Conservation (phyloP, 2,329 filamentous ascomycete species). For the Apiospora phragmitis region DNA sequence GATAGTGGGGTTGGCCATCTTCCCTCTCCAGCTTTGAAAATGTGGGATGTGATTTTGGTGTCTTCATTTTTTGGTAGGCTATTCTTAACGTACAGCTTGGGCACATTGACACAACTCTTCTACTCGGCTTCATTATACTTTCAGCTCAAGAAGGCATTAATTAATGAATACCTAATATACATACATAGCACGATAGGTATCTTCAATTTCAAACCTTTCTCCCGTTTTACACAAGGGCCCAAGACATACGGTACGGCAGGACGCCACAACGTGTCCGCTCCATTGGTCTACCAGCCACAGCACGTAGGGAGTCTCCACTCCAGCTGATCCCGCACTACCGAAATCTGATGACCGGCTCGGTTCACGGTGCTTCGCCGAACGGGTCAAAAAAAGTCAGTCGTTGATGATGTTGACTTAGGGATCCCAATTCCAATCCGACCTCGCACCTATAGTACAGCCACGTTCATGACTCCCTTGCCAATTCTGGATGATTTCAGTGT, state of each 20-base stretch:
- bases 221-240: not conserved
- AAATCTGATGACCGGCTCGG: not conserved
- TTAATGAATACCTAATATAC: not conserved
- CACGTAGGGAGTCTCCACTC: not conserved
- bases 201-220: not conserved
- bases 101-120: not conserved
- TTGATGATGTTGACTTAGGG: conserved; percentile 6
- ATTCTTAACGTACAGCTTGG: not conserved
- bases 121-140: no score
- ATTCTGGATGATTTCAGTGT: not conserved
- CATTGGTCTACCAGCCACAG: not conserved
- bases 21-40: not conserved
- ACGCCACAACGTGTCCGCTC: not conserved
- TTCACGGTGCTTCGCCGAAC: not conserved
- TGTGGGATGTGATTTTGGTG: conserved; percentile 3
- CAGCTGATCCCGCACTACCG: not conserved
- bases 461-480: not conserved
- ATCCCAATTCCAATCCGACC: not conserved
- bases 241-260: not conserved
- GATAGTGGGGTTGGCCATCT: conserved; percentile 7
- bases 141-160: not conserved
- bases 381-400: conserved; percentile 8
- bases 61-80: not conserved
- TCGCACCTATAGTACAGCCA: not conserved
- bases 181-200: not conserved